These are phyloP conservation scores for Wickerhamomyces queroliae DNA, from an alignment of 805 yeast species.

Conservation along the genomic window DNA sequence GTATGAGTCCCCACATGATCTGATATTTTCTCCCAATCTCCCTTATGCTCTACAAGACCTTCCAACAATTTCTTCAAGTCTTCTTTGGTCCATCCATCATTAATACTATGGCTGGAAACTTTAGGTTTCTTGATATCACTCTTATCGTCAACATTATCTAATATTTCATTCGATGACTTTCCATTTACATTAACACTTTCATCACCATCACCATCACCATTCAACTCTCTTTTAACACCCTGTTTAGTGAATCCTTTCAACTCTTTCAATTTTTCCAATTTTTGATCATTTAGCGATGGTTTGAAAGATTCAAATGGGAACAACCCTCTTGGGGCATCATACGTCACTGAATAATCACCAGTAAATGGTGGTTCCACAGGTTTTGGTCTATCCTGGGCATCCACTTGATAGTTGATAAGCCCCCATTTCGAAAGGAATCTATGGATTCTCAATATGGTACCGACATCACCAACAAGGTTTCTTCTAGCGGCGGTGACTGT, in stretches of 20 bases:
- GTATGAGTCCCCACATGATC: conserved; percentile 61
- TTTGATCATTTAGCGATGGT: conserved; percentile 44
- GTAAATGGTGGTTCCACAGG: conserved; percentile 68
- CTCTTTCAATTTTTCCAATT: conserved; percentile 37
- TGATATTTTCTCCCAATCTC: conserved; percentile 79
- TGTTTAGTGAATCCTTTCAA: conserved; percentile 22
- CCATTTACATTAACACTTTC: background rate
- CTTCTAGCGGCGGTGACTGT: conserved; percentile 90
- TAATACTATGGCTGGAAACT: conserved; percentile 27
- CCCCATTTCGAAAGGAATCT: conserved; percentile 90
- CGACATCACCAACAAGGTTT: conserved; percentile 87
- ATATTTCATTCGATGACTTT: conserved; percentile 23
- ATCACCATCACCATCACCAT: conserved; percentile 4
- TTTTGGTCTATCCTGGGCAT: conserved; percentile 66
- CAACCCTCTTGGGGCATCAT: conserved; percentile 87
- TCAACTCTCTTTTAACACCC: conserved; percentile 11
- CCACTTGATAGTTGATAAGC: conserved; percentile 85
- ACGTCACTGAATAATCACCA: conserved; percentile 69
- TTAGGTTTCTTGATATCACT: conserved; percentile 28
- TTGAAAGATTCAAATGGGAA: conserved; percentile 87
- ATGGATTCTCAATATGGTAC: conserved; percentile 80
- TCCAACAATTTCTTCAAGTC: conserved; percentile 56
- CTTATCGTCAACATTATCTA: conserved; percentile 10
- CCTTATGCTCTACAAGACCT: conserved; percentile 54
- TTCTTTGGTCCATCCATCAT: conserved; percentile 60